Evolutionary conservation across 164 flowering plant genomes (phyloP).

Genomic region (Chloranthus sessilifolius): DNA sequence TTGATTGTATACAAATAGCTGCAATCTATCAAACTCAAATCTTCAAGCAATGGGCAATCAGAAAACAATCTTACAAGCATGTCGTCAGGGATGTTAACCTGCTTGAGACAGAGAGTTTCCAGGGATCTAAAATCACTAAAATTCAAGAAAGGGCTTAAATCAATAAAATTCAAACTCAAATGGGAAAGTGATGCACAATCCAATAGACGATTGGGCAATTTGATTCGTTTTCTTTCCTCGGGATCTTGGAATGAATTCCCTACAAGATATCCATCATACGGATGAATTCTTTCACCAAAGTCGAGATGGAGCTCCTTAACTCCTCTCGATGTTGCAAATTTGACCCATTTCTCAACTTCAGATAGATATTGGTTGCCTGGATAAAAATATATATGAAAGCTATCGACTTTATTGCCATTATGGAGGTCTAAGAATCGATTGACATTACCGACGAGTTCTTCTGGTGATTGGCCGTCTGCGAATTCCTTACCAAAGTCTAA

Average conservation of each 20-base stretch:
- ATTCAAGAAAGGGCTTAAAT: background rate
- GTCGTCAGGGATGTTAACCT: constrained; percentile 2
- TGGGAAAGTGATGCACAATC: constrained; percentile 4
- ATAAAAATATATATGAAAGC: constrained; percentile 4
- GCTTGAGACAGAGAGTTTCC: background rate
- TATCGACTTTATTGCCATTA: background rate
- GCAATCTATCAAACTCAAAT: constrained; percentile 2
- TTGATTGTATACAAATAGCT: constrained; percentile 4
- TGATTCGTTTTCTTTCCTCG: background rate
- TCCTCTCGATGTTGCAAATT: constrained; percentile 2
- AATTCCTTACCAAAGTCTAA: constrained; percentile 11
- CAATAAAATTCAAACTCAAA: constrained; percentile 1
- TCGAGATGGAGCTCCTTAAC: constrained; percentile 11
- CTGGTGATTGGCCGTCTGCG: background rate
- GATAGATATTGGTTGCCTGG: background rate
- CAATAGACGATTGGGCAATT: constrained; percentile 3
- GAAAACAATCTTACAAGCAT: constrained; percentile 1
- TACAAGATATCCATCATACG: background rate
- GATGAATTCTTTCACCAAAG: background rate
- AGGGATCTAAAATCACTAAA: constrained; percentile 13
- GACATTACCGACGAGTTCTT: constrained; percentile 1
- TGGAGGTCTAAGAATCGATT: constrained; percentile 6
- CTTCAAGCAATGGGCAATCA: constrained; percentile 3
- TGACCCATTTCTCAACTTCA: constrained; percentile 8
- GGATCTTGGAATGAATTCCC: too few relatives aligned